These are phyloP conservation scores for Avena sativa DNA, from an alignment of 176 grass and related monocot genomes.

Conservation along the genomic window DNA sequence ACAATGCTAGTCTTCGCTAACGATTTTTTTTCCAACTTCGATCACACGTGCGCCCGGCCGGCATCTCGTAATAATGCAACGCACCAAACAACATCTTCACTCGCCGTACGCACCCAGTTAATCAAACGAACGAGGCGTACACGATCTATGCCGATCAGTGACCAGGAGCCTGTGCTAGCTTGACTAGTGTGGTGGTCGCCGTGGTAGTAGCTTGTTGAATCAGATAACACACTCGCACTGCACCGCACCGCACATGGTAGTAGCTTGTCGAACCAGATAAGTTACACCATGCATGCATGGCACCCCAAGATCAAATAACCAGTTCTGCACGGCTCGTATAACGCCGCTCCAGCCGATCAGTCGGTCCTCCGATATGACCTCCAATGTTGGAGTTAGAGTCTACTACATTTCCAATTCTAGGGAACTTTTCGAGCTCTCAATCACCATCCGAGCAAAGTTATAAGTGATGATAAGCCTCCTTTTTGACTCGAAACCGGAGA, in stretches of 20 bases:
- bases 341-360: not conserved
- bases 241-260: not conserved
- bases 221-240: not conserved
- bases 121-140: not conserved
- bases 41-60: no score
- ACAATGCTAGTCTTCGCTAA: no score
- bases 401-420: not conserved
- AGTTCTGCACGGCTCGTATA: constrained; percentile 45
- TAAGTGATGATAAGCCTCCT: not conserved
- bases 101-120: not conserved
- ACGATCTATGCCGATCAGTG: not conserved
- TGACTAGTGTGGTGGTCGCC: not conserved
- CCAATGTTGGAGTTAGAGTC: not conserved
- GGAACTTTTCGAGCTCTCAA: not conserved
- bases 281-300: not conserved
- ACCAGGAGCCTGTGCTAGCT: not conserved
- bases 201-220: not conserved
- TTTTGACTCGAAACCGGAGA: not conserved
- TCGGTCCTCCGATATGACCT: no score
- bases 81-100: no score
- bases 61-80: no score
- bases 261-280: not conserved
- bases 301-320: not conserved
- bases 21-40: no score
- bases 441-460: not conserved